Evolutionary conservation across 495 filamentous ascomycete species (phyloP), one percentile per base, ranked within the genome.

Genomic region (Penicillium desertorum): DNA sequence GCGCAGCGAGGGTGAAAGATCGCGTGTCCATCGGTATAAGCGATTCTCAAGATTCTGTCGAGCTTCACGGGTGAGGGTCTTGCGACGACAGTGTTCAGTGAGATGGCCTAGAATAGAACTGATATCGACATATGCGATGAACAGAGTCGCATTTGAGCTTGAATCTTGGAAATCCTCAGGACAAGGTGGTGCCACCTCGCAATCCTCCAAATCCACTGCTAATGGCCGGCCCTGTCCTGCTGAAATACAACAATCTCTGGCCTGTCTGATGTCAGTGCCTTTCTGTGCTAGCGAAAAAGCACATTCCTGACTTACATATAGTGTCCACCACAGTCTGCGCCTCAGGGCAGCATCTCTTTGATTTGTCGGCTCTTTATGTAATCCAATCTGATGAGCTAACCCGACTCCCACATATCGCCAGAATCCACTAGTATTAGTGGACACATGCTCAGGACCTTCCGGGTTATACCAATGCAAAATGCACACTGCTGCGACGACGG

Each of bases 401-500:
- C 63, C 60, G 5, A 66, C 63, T 3, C 60, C 65, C n/a, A 68
- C 63, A 49, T 66, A 66, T 45, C 63, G 51, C 65, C 65, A 68
- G 42, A 66, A 65, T 2, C 65, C 63, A 44, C 65, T 68, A 3
- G 65, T 66, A 47, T 68, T 66, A 14, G 63, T 68, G 20, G 63
- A 66, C 29, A 68, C 65, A 34, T 60, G 63, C 34, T 68, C 63
- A 2, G 62, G 62, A 16, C 65, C 60, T 60, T 64, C 62, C 0
- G 63, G 65, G 45, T 63, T 68, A 41, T 68, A 68, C 65, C 65
- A 68, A 49, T 66, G 63, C 30, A 69, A 22, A 20, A 69, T 62
- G 32, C 66, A 69, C 34, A 66, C 66, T 12, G 61, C 61, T 25
- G 63, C 66, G 12, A 66, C 59, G 5, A 66, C 63, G 6, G 66